Evolutionary conservation across 129 eudicot genomes (phyloP).

Genomic region (Gnaphalium uliginosum): DNA sequence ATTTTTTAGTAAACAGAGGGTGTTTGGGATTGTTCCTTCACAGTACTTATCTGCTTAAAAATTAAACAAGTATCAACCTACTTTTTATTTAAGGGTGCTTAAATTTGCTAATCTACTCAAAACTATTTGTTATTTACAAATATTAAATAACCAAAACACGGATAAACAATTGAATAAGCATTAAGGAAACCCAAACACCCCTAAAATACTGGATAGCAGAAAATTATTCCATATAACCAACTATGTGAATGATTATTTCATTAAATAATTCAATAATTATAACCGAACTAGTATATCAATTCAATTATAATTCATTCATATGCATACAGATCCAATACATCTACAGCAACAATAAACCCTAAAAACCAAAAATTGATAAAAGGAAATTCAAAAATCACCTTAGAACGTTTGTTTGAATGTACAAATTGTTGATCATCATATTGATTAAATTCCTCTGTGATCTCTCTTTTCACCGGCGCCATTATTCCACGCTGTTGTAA

Average conservation of each 20-base stretch:
- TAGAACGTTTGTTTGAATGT: slow-evolving; percentile 57
- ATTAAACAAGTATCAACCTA: no score
- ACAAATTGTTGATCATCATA: slow-evolving; percentile 40
- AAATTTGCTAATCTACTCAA: not conserved
- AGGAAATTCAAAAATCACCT: slow-evolving; percentile 24
- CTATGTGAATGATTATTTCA: not conserved
- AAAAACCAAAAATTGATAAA: not conserved
- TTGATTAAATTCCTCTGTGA: slow-evolving; percentile 19
- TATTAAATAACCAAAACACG: not conserved
- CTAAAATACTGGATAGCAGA: not conserved
- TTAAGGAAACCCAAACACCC: not conserved
- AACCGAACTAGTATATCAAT: not conserved
- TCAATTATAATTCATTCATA: not conserved
- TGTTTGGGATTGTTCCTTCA: no score
- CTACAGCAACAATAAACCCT: not conserved
- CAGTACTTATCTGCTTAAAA: no score
- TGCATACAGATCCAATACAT: not conserved
- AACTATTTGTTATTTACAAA: not conserved
- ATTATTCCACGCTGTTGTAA: slow-evolving; percentile 39
- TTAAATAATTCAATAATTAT: no score
- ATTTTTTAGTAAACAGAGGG: no score
- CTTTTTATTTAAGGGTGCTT: no score
- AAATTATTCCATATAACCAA: not conserved
- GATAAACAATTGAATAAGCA: not conserved
- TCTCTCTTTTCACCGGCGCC: slow-evolving; percentile 62